Evolutionary conservation across 2,329 filamentous ascomycete genomes (phyloP), one percentile per base, ranked within the genome.

Genomic region (Colletotrichum viniferum): DNA sequence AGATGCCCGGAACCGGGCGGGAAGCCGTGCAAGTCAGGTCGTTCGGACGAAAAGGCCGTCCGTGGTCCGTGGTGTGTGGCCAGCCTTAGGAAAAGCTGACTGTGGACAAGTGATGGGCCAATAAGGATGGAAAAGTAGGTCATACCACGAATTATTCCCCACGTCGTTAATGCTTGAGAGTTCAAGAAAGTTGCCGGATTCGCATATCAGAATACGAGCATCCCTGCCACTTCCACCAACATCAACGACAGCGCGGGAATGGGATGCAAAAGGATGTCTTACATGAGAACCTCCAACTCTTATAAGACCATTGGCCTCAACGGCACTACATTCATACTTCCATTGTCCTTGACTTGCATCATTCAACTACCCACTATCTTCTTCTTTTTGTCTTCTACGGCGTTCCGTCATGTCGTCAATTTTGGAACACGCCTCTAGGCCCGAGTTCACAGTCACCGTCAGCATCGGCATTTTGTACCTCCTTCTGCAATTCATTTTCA

Each of bases 161-260:
- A 12, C 18, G 0, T 21, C n/a, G 5, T 13, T 21, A 7, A 13
- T 7, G 0, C 43, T 13, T 48, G 5, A 18, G 16, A 52, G n/a
- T 1, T 21, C 12, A 21, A 2, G n/a, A 21, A 13, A 21, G 10
- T 7, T 21, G 10, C 18, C n/a, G 43, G n/a, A 21, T 21, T 52
- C n/a, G 43, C n/a, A 21, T 13, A 13, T 21, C 10, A 21, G 10
- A 21, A 52, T 52, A 52, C 43, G 43, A 52, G 43, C 10, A 52
- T 52, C n/a, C 43, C 43, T 52, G n/a, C n/a, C 43, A 21, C 21
- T 52, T 5, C 43, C n/a, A n/a, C 43, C n/a, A 52, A 52, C n/a
- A 13, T 52, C 43, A 7, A 52, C 12, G n/a, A n/a, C 43, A 13
- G 43, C 43, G 43, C 43, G 43, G 43, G 43, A 21, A 21, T 13